phyloP scores from a whole-genome alignment of 2,329 filamentous ascomycete species.

The Colletotrichum camelliae region DNA sequence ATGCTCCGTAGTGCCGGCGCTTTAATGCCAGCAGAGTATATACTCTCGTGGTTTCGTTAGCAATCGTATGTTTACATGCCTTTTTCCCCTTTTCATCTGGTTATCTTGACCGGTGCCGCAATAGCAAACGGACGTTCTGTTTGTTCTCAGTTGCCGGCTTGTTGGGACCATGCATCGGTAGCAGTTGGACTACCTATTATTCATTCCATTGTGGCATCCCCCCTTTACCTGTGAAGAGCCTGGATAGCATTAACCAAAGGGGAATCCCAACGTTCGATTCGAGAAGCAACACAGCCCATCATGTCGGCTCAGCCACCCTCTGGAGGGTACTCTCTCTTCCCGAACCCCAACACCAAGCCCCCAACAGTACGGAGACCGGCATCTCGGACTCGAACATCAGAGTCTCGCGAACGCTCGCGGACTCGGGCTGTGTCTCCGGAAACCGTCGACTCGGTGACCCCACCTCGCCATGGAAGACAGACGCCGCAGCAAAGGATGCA shows the following conservation, averaged over 20 bases:
- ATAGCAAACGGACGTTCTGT: not conserved
- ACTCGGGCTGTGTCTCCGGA: constrained; percentile 39
- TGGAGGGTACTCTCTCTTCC: constrained; percentile 63
- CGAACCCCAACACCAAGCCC: constrained; percentile 51
- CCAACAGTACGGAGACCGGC: constrained; percentile 47
- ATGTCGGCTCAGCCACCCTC: constrained; percentile 45
- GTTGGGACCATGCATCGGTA: constrained; percentile 20
- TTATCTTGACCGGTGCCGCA: not conserved
- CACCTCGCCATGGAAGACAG: constrained; percentile 36
- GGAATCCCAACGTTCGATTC: not conserved
- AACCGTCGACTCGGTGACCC: constrained; percentile 29
- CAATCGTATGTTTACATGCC: not conserved
- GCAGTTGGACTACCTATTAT: constrained; percentile 7
- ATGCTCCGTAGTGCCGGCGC: not conserved
- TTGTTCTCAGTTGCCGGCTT: not conserved
- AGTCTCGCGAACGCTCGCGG: constrained; percentile 38
- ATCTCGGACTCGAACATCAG: constrained; percentile 42
- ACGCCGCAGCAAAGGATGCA: constrained; percentile 36
- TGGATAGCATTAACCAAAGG: not conserved
- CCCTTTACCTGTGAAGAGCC: not conserved
- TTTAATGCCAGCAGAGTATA: constrained; percentile 14
- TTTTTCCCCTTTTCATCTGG: constrained; percentile 1
- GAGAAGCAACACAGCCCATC: constrained; percentile 9
- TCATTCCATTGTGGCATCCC: constrained; percentile 1
- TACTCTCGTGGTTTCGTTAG: constrained; percentile 13